phyloP scores from a whole-genome alignment of 306 rosid species.

The Datisca glomerata region DNA sequence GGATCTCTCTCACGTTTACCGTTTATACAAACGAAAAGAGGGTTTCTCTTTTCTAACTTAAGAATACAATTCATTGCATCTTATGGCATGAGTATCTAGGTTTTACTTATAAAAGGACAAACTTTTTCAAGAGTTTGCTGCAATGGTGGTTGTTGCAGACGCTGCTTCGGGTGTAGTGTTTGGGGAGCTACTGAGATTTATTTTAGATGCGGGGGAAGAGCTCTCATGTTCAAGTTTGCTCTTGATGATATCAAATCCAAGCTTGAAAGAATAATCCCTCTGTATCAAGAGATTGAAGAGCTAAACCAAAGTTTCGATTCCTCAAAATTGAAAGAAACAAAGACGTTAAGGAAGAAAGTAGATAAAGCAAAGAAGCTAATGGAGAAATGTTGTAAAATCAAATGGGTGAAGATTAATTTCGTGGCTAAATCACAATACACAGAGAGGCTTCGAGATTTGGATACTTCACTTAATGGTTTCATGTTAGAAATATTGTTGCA shows the following conservation, averaged over 20 bases:
- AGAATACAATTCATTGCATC: too few relatives aligned
- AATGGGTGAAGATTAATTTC: neutral
- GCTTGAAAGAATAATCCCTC: too few relatives aligned
- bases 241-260: neutral
- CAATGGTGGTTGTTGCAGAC: too few relatives aligned
- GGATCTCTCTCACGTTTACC: too few relatives aligned
- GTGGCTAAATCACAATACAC: neutral
- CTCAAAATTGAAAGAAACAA: slow-evolving; percentile 1
- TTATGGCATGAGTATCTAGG: too few relatives aligned
- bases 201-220: too few relatives aligned
- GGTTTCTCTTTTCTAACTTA: too few relatives aligned
- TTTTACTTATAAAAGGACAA: too few relatives aligned
- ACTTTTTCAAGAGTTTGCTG: too few relatives aligned
- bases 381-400: neutral
- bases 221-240: too few relatives aligned
- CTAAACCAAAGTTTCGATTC: neutral
- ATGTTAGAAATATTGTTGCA: neutral
- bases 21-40: too few relatives aligned
- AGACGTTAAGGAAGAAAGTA: slow-evolving; percentile 1
- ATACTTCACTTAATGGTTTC: neutral
- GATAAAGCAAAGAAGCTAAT: too few relatives aligned
- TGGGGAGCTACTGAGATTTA: neutral
- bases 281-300: neutral
- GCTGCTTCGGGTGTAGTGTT: slow-evolving; percentile 1
- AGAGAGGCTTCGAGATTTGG: slow-evolving; percentile 2